A percentile compares a stretch with the other conserved stretches of the same genome.
Evolutionary conservation across 352 stramenopile species (phyloP).

Genomic region (Globisporangium recalcitrans): DNA sequence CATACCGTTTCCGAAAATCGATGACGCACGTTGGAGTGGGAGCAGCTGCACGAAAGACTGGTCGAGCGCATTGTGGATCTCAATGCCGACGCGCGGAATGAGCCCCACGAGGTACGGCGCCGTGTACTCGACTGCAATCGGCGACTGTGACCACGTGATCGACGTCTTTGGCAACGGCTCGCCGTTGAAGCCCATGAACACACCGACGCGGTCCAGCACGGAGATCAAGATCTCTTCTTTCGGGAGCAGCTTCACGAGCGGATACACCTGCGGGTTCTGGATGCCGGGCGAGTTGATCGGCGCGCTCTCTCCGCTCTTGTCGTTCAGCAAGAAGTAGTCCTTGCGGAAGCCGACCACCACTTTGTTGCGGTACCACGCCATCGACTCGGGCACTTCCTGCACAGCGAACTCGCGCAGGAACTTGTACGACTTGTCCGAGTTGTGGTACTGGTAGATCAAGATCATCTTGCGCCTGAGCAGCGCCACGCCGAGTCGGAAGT

Average conservation of each 20-base stretch:
- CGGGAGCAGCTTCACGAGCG: slow-evolving; percentile 73
- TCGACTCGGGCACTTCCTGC: slow-evolving; percentile 67
- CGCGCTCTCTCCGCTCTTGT: slow-evolving; percentile 70
- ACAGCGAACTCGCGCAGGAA: slow-evolving; percentile 76
- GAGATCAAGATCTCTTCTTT: slow-evolving; percentile 84
- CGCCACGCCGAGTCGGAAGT: slow-evolving; percentile 77
- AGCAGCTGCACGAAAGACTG: slow-evolving; percentile 75
- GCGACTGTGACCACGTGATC: slow-evolving; percentile 77
- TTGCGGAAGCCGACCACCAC: slow-evolving; percentile 73
- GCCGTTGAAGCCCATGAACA: slow-evolving; percentile 77
- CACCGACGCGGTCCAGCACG: slow-evolving; percentile 77
- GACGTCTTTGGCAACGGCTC: slow-evolving; percentile 80
- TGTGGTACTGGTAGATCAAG: slow-evolving; percentile 82
- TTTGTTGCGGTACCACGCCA: slow-evolving; percentile 88
- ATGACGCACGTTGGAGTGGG: slow-evolving; percentile 48
- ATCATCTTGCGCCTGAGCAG: slow-evolving; percentile 60
- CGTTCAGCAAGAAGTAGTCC: slow-evolving; percentile 78
- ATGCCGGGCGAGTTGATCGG: slow-evolving; percentile 69
- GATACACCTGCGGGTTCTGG: slow-evolving; percentile 58
- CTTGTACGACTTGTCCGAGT: slow-evolving; percentile 70
- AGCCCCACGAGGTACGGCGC: slow-evolving; percentile 73
- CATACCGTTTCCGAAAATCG: slow-evolving; percentile 88
- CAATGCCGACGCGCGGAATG: slow-evolving; percentile 68
- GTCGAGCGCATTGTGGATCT: slow-evolving; percentile 76
- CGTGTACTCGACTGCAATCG: slow-evolving; percentile 70